Evolutionary conservation across 805 yeast genomes (phyloP).

Genomic region (fission yeast (Schizosaccharomyces pombe)): DNA sequence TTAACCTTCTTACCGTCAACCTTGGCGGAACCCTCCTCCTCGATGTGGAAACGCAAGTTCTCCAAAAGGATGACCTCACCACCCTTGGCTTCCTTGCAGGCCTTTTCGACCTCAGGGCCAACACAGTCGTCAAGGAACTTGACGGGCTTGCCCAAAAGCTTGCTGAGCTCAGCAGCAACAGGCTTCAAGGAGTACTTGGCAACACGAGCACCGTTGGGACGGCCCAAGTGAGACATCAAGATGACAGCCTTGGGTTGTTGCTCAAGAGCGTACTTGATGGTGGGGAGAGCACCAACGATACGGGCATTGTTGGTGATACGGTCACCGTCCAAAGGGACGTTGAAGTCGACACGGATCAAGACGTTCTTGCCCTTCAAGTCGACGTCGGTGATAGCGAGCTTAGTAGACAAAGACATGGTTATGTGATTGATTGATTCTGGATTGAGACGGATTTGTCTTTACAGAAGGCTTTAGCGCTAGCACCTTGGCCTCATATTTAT

Average conservation of each 20-base stretch:
- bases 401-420: conserved; percentile 60
- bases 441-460: background rate
- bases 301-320: conserved; percentile 98
- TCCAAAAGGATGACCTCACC: conserved; percentile 60
- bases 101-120: conserved; percentile 68
- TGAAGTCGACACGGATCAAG: conserved; percentile 72
- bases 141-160: conserved; percentile 51
- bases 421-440: background rate
- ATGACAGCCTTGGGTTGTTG: conserved; percentile 70
- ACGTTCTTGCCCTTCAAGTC: conserved; percentile 78
- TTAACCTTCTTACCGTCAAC: conserved; percentile 83
- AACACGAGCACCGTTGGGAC: conserved; percentile 87
- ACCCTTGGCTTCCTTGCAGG: conserved; percentile 44
- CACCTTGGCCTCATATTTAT: conserved; percentile 1
- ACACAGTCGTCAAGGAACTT: conserved; percentile 76
- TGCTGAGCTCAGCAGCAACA: conserved; percentile 69
- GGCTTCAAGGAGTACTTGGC: conserved; percentile 83
- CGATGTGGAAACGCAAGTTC: conserved; percentile 95
- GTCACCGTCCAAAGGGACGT: conserved; percentile 57
- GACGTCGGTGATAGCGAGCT: conserved; percentile 80
- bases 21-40: conserved; percentile 66
- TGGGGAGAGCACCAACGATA: conserved; percentile 97
- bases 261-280: conserved; percentile 82
- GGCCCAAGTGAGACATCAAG: conserved; percentile 92
- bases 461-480: background rate